phyloP scores from a whole-genome alignment of 345 rosid genomes.

The Pugionium cornutum region DNA sequence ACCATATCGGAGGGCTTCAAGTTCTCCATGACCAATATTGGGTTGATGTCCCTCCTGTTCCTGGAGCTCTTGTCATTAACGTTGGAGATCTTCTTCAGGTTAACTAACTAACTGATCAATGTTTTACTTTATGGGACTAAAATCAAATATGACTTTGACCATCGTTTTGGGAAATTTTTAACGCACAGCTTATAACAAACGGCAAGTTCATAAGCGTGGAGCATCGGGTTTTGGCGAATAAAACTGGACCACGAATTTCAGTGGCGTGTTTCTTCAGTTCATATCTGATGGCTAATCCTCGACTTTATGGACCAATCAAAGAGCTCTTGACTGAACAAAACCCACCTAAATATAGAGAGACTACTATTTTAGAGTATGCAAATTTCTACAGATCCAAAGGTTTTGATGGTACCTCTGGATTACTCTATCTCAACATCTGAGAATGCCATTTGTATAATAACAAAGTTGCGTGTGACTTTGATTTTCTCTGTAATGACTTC shows the following conservation, averaged over 20 bases:
- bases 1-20: conserved; percentile 65
- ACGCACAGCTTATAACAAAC: conserved; percentile 49
- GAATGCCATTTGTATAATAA: not conserved
- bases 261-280: conserved; percentile 40
- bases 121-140: no score
- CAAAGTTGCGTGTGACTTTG: conserved; percentile 3
- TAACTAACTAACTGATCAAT: conserved; percentile 22
- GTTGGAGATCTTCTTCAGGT: conserved; percentile 67
- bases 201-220: conserved; percentile 52
- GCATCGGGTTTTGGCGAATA: conserved; percentile 50
- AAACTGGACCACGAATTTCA: conserved; percentile 43
- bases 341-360: conserved; percentile 43
- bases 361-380: conserved; percentile 37
- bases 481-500: not conserved
- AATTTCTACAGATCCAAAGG: conserved; percentile 38
- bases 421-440: conserved; percentile 44
- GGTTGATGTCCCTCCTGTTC: conserved; percentile 56
- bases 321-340: conserved; percentile 43
- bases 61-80: conserved; percentile 57
- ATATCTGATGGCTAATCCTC: conserved; percentile 28
- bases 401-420: conserved; percentile 41
- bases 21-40: conserved; percentile 49
- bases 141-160: no score
- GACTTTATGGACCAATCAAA: conserved; percentile 43
- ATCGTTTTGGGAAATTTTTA: not conserved